Percentiles rank a stretch among this genome's conserved stretches.
These are phyloP conservation scores for Acanthamoeba culbertsoni DNA, from an alignment of 208 protist species.

Conservation along the genomic window DNA sequence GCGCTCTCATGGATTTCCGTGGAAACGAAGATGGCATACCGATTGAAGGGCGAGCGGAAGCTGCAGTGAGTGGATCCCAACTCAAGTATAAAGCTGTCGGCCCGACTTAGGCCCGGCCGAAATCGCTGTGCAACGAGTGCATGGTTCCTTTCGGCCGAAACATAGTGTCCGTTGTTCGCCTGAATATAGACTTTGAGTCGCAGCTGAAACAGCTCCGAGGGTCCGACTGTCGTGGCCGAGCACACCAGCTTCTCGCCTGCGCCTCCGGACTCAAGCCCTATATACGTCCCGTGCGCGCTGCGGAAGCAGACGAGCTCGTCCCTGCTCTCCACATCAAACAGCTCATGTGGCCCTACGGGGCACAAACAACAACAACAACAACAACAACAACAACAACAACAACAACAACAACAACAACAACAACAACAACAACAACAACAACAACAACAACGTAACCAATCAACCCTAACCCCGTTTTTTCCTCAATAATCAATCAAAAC, in stretches of 20 bases:
- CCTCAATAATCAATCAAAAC: not conserved
- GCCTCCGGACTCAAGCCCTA: not conserved
- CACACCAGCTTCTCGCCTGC: constrained; percentile 1
- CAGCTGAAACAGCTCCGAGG: not conserved
- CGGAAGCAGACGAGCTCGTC: not conserved
- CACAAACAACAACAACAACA: not conserved
- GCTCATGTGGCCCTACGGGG: not conserved
- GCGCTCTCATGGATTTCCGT: not conserved
- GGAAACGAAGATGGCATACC: no score
- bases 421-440: not conserved
- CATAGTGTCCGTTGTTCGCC: not conserved
- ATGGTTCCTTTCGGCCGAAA: not conserved
- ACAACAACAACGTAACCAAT: not conserved
- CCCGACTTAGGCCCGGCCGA: not conserved
- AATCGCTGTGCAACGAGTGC: not conserved
- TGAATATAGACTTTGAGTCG: constrained; percentile 3
- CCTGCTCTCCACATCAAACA: constrained; percentile 36
- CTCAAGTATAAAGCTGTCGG: not conserved
- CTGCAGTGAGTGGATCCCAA: not conserved
- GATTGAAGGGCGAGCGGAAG: not conserved
- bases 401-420: not conserved
- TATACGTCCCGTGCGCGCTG: not conserved
- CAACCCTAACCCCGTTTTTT: not conserved
- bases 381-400: not conserved
- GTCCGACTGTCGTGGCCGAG: not conserved